phyloP scores from a whole-genome alignment of 345 rosid species.

The Geranium rotundifolium region DNA sequence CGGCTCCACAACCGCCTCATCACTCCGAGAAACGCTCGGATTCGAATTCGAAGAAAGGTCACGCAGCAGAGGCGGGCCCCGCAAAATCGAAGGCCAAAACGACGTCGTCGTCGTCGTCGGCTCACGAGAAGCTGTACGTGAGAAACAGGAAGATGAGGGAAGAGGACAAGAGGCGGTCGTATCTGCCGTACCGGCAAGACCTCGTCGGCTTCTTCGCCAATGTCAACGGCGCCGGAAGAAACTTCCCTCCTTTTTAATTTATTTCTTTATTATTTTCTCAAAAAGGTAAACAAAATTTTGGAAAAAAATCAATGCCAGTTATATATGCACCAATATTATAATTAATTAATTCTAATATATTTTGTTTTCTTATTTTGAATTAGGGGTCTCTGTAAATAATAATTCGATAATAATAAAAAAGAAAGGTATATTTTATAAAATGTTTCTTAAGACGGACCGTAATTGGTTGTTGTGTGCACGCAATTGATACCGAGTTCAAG shows the following conservation, averaged over 20 bases:
- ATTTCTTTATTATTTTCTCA: no score
- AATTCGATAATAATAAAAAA: no score
- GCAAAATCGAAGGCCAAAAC: conserved; percentile 11
- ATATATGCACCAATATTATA: no score
- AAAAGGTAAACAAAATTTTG: no score
- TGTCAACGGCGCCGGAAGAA: conserved; percentile 19
- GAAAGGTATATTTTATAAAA: no score
- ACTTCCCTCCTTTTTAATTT: conserved; percentile 30
- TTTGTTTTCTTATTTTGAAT: neutral
- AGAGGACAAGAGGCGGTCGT: conserved; percentile 49
- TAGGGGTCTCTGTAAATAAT: neutral
- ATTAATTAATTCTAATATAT: neutral
- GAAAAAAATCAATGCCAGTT: no score
- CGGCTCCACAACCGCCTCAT: conserved; percentile 3
- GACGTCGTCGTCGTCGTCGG: no score
- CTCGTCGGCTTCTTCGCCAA: conserved; percentile 52
- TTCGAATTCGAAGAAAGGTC: neutral
- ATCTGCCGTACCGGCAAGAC: conserved; percentile 62
- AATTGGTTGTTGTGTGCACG: no score
- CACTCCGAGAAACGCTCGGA: neutral
- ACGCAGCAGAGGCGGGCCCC: neutral
- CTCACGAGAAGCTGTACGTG: conserved; percentile 57
- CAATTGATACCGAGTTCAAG: no score
- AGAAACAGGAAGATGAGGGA: conserved; percentile 48
- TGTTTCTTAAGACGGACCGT: no score